Evolutionary conservation across 805 yeast species (phyloP), one percentile per base, ranked within the genome.

Genomic region (Starmera amethionina): DNA sequence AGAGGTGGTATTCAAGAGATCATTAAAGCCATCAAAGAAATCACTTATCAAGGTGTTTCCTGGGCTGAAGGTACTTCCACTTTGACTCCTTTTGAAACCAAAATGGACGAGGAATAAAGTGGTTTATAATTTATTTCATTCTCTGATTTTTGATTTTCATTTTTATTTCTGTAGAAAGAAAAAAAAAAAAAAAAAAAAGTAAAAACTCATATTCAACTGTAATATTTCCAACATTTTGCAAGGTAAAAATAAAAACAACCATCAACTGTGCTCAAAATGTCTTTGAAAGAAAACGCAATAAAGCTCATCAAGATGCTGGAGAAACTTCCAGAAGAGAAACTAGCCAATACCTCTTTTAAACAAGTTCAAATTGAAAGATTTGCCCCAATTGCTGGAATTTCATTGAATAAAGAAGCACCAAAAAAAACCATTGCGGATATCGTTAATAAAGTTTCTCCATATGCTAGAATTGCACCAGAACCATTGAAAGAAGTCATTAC

Each of bases 41-140:
- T 90, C 60, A 81, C 93, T 41, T 80, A 82, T 60, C 73, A 73
- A 40, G 89, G 86, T 47, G 72, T 63, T 38, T 52, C 85, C 15
- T 90, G 98, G 98, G 76, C 70, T 34, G 86, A 85, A 60, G 96
- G 94, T 52, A 88, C 96, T 41, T 65, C 76, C 50, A 58, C 68
- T 41, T 73, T 90, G 52, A 67, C 73, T 34, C 79, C 79, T 35
- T 90, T 90, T 58, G 95, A 81, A 58, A 59, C 82, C 40, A 85
- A 79, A 67, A 64, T 68, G 37, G 79, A 72, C 29, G 58, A 55
- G 10, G 58, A 55, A 50, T 52, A 52, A 42, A 11, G n/a, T 18
- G 12, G 7, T 22, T 22, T 22, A 22, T 22, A 22, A 22, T 16
- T 16, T 16, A 16, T 16, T 16, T 16, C n/a, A n/a, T n/a, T 16